A percentile compares a stretch with the other conserved stretches of the same genome.
These are phyloP conservation scores for Sclerotinia minor DNA, from an alignment of 2,329 filamentous ascomycete genomes.

Conservation along the genomic window DNA sequence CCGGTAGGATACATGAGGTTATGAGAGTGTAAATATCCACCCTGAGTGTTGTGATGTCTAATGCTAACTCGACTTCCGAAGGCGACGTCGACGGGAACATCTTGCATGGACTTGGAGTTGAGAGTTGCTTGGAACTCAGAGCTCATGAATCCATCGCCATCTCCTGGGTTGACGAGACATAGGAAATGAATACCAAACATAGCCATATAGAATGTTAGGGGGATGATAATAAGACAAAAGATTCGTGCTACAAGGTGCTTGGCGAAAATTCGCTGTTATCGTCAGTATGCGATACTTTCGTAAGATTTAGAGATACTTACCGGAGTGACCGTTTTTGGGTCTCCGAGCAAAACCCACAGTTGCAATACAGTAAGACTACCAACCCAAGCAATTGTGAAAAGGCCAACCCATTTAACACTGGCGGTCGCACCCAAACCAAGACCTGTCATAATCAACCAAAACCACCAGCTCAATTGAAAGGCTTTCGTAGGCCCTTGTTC, in stretches of 20 bases:
- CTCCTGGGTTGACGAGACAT: slow-evolving; percentile 89
- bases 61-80: slow-evolving; percentile 84
- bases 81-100: slow-evolving; percentile 87
- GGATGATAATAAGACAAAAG: slow-evolving; percentile 90
- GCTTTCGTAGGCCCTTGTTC: slow-evolving; percentile 87
- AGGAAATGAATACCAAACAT: slow-evolving; percentile 98
- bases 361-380: slow-evolving; percentile 86
- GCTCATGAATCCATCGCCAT: slow-evolving; percentile 99
- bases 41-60: slow-evolving; percentile 95
- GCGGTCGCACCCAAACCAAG: slow-evolving; percentile 84
- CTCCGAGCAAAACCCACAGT: slow-evolving; percentile 92
- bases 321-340: slow-evolving; percentile 79
- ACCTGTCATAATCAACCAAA: slow-evolving; percentile 88
- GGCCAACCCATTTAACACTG: slow-evolving; percentile 98
- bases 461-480: slow-evolving; percentile 93
- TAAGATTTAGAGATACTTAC: slow-evolving; percentile 47
- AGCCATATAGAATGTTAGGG: slow-evolving; percentile 84
- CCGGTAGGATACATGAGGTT: slow-evolving; percentile 96
- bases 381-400: slow-evolving; percentile 99
- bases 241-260: slow-evolving; percentile 92
- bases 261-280: slow-evolving; percentile 68
- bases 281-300: slow-evolving; percentile 34
- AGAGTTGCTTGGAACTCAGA: slow-evolving; percentile 97
- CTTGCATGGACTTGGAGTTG: slow-evolving; percentile 95
- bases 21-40: slow-evolving; percentile 96